phyloP scores from a whole-genome alignment of 192 early-diverging fungal genomes.

The Umbelopsis vinacea region DNA sequence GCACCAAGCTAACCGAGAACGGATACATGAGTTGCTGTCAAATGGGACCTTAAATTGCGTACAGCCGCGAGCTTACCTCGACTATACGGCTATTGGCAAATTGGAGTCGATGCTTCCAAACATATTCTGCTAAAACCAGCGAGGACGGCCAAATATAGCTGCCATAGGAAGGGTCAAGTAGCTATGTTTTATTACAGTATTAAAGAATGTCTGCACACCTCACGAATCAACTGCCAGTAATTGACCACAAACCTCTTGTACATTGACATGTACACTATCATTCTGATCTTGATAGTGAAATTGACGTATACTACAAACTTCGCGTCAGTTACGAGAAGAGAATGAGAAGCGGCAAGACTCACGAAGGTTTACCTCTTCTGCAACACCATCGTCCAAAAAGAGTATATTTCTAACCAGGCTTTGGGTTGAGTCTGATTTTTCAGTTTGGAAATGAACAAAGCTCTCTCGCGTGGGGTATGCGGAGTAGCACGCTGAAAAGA shows the following conservation, averaged over 20 bases:
- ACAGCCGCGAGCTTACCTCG: constrained; percentile 33
- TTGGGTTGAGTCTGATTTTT: background rate
- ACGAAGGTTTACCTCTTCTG: background rate
- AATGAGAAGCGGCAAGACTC: too few species aligned
- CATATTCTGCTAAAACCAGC: constrained; percentile 63
- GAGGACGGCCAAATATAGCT: constrained; percentile 77
- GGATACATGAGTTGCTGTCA: background rate
- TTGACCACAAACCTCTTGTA: background rate
- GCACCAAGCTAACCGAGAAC: constrained; percentile 47
- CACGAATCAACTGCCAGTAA: too few species aligned
- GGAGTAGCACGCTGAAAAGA: background rate
- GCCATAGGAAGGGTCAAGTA: constrained; percentile 62
- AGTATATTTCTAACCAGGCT: background rate
- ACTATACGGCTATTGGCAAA: constrained; percentile 41
- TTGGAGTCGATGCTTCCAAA: constrained; percentile 43
- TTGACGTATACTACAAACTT: background rate
- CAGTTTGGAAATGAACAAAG: background rate
- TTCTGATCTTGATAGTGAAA: constrained; percentile 5
- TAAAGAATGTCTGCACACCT: background rate
- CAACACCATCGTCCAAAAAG: background rate
- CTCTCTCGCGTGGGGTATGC: constrained; percentile 2
- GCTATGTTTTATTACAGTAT: constrained; percentile 43
- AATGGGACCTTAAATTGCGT: background rate
- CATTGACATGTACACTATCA: background rate
- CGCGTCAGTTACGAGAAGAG: background rate